A percentile compares a stretch with the other conserved stretches of the same genome.
Evolutionary conservation across 176 grass and related monocot species (phyloP).

Genomic region (Zoysia japonica): DNA sequence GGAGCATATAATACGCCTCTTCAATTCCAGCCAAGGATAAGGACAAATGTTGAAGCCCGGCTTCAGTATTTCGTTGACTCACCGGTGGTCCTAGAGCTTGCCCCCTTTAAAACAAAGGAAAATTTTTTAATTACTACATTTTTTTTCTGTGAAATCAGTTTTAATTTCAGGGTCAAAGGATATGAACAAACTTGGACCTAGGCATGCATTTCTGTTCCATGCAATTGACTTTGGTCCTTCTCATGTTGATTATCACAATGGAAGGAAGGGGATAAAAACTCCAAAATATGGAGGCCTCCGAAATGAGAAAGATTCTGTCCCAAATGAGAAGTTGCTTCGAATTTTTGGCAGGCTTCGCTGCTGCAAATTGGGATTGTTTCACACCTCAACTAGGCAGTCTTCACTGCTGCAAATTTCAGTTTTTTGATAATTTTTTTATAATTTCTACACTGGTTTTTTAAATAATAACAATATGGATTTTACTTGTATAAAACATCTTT

Average conservation of each 20-base stretch:
- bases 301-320: neutral
- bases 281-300: neutral
- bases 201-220: neutral
- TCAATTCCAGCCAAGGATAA: slow-evolving; percentile 11
- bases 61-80: neutral
- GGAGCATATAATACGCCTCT: neutral
- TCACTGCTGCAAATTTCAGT: no score
- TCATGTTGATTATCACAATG: neutral
- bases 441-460: no score
- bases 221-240: neutral
- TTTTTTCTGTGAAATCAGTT: neutral
- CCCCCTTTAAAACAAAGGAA: no score
- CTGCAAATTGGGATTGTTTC: no score
- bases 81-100: neutral
- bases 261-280: neutral
- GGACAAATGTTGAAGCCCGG: neutral
- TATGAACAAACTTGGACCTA: neutral
- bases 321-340: no score
- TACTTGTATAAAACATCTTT: no score
- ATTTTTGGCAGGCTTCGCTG: no score
- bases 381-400: no score
- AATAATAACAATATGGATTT: no score
- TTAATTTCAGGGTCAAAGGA: neutral
- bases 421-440: no score
- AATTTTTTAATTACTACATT: no score